A percentile compares a stretch with the other conserved stretches of the same genome.
Evolutionary conservation across 2,329 filamentous ascomycete genomes (phyloP).

Genomic region (Beauveria sp.): DNA sequence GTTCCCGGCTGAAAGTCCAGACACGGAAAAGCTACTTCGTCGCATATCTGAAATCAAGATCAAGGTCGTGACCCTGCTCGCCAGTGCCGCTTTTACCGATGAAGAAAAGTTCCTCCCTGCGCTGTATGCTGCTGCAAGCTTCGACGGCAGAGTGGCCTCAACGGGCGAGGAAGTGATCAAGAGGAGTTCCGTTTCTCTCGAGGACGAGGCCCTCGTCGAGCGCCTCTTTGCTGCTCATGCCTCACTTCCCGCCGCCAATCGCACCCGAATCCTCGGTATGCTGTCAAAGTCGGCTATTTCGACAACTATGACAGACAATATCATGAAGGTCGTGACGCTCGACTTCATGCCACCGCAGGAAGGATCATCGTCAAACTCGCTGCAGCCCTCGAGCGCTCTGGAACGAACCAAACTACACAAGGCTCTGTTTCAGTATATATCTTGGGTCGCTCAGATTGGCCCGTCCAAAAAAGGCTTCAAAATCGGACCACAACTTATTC

Average conservation of each 20-base stretch:
- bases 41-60: conserved; percentile 39
- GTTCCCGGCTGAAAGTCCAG: conserved; percentile 33
- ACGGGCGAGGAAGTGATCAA: conserved; percentile 87
- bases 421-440: conserved; percentile 77
- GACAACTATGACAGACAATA: conserved; percentile 59
- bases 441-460: conserved; percentile 75
- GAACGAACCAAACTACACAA: conserved; percentile 74
- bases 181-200: conserved; percentile 65
- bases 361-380: conserved; percentile 12
- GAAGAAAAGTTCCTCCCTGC: conserved; percentile 76
- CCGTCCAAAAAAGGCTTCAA: conserved; percentile 48
- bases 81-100: conserved; percentile 80
- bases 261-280: conserved; percentile 67
- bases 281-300: conserved; percentile 70
- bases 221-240: conserved; percentile 68
- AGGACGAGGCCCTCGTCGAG: conserved; percentile 55
- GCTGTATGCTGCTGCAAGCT: conserved; percentile 73
- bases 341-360: conserved; percentile 40
- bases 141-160: conserved; percentile 73
- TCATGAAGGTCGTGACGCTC: conserved; percentile 63
- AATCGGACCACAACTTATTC: conserved; percentile 62
- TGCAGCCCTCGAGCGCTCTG: conserved; percentile 45
- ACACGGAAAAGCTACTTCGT: conserved; percentile 51
- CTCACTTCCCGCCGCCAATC: conserved; percentile 61
- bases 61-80: conserved; percentile 62